Conservation (phyloP, 352 stramenopile genomes). For the Thraustotheca clavata region DNA sequence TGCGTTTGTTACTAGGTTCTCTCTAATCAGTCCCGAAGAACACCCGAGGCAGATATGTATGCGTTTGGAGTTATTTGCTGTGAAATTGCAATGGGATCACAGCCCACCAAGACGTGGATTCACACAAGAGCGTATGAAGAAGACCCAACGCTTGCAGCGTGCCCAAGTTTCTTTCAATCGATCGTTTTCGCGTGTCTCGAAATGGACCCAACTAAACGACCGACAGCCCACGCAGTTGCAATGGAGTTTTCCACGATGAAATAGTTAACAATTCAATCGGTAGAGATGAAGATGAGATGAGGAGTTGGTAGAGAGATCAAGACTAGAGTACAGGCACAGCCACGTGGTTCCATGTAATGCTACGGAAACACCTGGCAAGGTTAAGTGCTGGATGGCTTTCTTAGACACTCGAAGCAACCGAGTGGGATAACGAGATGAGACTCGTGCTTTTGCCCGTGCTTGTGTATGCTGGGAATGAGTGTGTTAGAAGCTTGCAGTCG, state of each 20-base stretch:
- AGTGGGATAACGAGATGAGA: no score
- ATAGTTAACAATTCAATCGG: neutral
- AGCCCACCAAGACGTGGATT: conserved; percentile 22
- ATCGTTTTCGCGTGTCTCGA: neutral
- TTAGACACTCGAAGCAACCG: no score
- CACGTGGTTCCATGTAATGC: no score
- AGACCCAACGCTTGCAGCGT: conserved; percentile 5
- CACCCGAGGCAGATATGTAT: conserved; percentile 37
- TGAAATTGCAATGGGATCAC: conserved; percentile 41
- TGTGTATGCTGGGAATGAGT: no score
- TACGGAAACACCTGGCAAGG: no score
- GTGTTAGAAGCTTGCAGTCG: no score
- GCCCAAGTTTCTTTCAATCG: neutral
- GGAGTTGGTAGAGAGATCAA: no score
- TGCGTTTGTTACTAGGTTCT: neutral
- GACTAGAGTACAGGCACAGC: no score
- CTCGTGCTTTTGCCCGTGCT: no score
- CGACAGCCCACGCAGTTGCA: neutral
- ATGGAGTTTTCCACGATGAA: neutral
- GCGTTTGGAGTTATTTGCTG: conserved; percentile 50
- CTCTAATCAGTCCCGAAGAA: neutral
- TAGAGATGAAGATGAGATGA: no score
- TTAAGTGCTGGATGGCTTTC: no score
- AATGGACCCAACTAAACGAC: neutral
- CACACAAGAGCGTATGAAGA: conserved; percentile 1